A percentile compares a stretch with the other conserved stretches of the same genome.
phyloP scores from a whole-genome alignment of 2,329 filamentous ascomycete species.

The Scedosporium dehoogii region DNA sequence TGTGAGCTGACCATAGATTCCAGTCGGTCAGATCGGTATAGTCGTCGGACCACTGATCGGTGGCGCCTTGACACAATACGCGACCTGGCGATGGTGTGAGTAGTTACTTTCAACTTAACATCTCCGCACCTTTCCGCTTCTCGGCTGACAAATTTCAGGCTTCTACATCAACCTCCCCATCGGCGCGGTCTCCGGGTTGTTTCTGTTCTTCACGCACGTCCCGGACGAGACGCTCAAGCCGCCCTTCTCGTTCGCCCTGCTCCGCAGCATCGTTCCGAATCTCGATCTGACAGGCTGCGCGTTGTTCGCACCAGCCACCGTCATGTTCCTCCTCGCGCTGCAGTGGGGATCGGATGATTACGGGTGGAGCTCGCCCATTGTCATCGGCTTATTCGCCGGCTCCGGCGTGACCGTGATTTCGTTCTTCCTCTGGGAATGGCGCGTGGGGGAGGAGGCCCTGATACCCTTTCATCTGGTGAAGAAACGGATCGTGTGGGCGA shows the following conservation, averaged over 20 bases:
- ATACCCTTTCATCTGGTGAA: slow-evolving; percentile 33
- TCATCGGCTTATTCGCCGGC: slow-evolving; percentile 31
- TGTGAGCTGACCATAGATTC: neutral
- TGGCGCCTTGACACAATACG: slow-evolving; percentile 25
- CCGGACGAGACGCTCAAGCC: slow-evolving; percentile 24
- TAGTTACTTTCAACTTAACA: neutral
- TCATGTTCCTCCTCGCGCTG: slow-evolving; percentile 34
- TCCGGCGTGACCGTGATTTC: slow-evolving; percentile 19
- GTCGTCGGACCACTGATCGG: slow-evolving; percentile 32
- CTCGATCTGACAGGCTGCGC: slow-evolving; percentile 32
- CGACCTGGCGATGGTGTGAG: slow-evolving; percentile 33
- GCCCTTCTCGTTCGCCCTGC: slow-evolving; percentile 14
- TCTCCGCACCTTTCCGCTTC: neutral
- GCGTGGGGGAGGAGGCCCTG: slow-evolving; percentile 36
- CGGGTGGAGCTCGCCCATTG: slow-evolving; percentile 19
- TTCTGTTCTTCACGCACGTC: slow-evolving; percentile 21
- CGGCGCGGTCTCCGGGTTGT: slow-evolving; percentile 23
- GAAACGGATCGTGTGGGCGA: slow-evolving; percentile 31
- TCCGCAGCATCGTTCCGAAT: slow-evolving; percentile 10
- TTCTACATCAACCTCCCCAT: slow-evolving; percentile 39
- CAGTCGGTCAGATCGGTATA: slow-evolving; percentile 27
- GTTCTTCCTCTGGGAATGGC: slow-evolving; percentile 31
- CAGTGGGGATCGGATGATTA: slow-evolving; percentile 31
- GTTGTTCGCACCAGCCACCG: slow-evolving; percentile 29
- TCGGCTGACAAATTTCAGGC: slow-evolving; percentile 13